These are phyloP conservation scores for Aspergillus funiculosus DNA, from an alignment of 495 filamentous ascomycete species.

Conservation along the genomic window DNA sequence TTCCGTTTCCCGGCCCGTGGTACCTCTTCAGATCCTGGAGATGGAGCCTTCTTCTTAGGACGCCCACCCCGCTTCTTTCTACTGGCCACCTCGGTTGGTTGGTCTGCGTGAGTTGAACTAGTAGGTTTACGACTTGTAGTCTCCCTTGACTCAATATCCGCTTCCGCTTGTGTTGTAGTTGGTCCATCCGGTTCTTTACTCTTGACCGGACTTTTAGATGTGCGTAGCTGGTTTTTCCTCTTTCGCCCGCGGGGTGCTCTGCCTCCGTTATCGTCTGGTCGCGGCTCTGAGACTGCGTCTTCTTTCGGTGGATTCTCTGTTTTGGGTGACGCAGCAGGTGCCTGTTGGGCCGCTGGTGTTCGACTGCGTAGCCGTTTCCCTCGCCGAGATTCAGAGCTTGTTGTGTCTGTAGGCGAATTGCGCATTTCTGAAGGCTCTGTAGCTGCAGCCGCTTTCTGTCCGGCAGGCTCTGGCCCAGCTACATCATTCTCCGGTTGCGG, in stretches of 20 bases:
- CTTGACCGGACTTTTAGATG: neutral
- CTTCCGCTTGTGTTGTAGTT: neutral
- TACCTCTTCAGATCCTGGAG: neutral
- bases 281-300: neutral
- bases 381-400: constrained; percentile 5
- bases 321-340: neutral
- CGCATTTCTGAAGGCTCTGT: neutral
- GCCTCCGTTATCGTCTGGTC: neutral
- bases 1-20: neutral
- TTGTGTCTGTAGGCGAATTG: constrained; percentile 5
- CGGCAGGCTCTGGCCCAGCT: neutral
- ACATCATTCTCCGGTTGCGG: neutral
- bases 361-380: constrained; percentile 17
- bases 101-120: neutral
- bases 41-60: constrained; percentile 6
- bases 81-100: neutral
- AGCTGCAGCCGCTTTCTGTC: neutral
- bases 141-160: neutral
- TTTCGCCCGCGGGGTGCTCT: constrained; percentile 11
- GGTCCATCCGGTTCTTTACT: constrained; percentile 1
- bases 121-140: neutral
- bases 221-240: constrained; percentile 1
- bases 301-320: constrained; percentile 6
- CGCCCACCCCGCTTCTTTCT: constrained; percentile 17
- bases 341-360: constrained; percentile 9